A percentile compares a stretch with the other conserved stretches of the same genome.
Evolutionary conservation across 179 eudicot species (phyloP).

Genomic region (Nepenthes alata): DNA sequence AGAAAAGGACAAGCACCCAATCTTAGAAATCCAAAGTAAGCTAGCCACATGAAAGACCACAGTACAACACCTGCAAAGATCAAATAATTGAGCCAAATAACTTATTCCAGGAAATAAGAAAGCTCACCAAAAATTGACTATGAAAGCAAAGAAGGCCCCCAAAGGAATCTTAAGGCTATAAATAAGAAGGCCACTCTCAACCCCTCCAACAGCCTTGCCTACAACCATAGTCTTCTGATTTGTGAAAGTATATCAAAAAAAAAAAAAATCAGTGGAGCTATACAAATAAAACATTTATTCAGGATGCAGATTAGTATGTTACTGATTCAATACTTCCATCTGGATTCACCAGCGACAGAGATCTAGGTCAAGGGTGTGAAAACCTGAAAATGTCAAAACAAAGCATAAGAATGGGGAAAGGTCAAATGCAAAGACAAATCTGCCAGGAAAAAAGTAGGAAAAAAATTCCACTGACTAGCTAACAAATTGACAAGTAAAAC

Average conservation of each 20-base stretch:
- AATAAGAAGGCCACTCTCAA: conserved; percentile 16
- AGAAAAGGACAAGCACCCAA: conserved; percentile 9
- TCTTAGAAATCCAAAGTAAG: conserved; percentile 11
- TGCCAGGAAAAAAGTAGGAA: background rate
- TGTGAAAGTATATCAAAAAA: background rate
- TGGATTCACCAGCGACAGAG: conserved; percentile 21
- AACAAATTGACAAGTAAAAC: conserved; percentile 3
- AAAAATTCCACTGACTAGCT: background rate
- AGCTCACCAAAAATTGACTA: background rate
- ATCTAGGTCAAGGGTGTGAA: conserved; percentile 15
- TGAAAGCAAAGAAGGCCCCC: background rate
- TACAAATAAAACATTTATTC: background rate
- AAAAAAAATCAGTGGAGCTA: too few relatives aligned
- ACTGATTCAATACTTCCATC: conserved; percentile 28
- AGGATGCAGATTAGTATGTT: background rate
- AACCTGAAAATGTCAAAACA: conserved; percentile 27
- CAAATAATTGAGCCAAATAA: background rate
- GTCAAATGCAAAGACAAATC: background rate
- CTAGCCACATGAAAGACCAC: conserved; percentile 13
- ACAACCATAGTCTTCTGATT: conserved; percentile 41
- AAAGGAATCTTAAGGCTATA: background rate
- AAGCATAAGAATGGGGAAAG: background rate
- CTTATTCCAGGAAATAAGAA: background rate
- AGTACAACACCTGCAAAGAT: conserved; percentile 25
- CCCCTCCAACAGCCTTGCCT: conserved; percentile 39